Percentiles rank a stretch among this genome's conserved stretches.
Conservation (phyloP, 805 yeast species). For the Yamadazyma akitaensis region DNA sequence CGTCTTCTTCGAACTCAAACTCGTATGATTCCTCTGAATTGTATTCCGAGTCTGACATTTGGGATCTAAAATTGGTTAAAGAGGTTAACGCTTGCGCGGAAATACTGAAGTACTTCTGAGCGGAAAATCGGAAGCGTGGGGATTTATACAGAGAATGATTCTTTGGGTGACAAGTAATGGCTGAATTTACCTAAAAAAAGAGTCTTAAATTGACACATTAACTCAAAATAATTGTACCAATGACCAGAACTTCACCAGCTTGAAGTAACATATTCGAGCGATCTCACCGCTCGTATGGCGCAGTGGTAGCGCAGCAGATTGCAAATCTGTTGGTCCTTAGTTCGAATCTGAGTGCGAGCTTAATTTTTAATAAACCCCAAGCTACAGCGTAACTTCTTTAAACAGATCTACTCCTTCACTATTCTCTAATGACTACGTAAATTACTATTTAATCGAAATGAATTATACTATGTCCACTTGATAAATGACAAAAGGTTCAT, state of each 20-base stretch:
- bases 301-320: slow-evolving; percentile 99
- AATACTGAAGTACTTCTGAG: too few relatives aligned
- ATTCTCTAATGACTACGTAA: neutral
- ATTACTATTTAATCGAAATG: neutral
- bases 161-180: too few relatives aligned
- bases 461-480: slow-evolving; percentile 36
- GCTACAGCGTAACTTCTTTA: too few relatives aligned
- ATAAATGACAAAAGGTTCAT: slow-evolving; percentile 93
- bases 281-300: slow-evolving; percentile 59
- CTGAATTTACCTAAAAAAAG: too few relatives aligned
- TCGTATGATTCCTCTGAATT: slow-evolving; percentile 40
- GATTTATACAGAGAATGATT: too few relatives aligned
- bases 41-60: slow-evolving; percentile 34
- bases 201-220: too few relatives aligned
- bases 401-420: neutral
- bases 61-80: neutral
- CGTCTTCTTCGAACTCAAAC: slow-evolving; percentile 38
- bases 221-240: too few relatives aligned
- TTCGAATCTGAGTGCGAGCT: slow-evolving; percentile 93
- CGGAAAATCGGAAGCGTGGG: too few relatives aligned
- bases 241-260: too few relatives aligned
- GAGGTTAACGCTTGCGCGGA: neutral
- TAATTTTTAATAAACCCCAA: too few relatives aligned
- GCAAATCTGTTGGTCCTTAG: slow-evolving; percentile 98
- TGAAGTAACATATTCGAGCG: too few relatives aligned